phyloP scores from a whole-genome alignment of 306 rosid species.

The Sphenostylis stenocarpa region DNA sequence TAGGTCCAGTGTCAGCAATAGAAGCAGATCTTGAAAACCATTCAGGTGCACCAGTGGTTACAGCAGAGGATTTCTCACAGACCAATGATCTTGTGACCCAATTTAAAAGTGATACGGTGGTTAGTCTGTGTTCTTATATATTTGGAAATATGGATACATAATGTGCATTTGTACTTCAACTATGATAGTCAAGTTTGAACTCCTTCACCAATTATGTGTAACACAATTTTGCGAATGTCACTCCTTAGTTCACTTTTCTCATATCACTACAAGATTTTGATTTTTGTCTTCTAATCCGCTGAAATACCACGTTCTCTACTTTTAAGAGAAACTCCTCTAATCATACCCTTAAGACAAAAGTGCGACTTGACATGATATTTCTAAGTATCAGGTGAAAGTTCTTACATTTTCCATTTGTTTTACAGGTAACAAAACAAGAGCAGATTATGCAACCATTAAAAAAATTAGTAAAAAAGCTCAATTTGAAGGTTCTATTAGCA shows the following conservation, averaged over 20 bases:
- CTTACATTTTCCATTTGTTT: not conserved
- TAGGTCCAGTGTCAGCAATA: not conserved
- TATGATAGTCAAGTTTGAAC: not conserved
- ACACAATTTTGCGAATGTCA: not conserved
- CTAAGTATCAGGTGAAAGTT: not conserved
- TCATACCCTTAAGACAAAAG: too few species aligned
- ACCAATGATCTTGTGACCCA: not conserved
- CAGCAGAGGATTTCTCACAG: not conserved
- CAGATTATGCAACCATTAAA: not conserved
- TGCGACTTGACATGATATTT: too few species aligned
- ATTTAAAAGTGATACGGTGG: not conserved
- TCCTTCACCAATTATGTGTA: not conserved
- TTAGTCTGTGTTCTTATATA: not conserved
- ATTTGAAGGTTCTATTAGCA: constrained; percentile 33
- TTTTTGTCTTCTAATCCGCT: not conserved
- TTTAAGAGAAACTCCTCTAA: too few species aligned
- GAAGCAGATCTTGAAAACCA: constrained; percentile 24
- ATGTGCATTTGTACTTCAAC: not conserved
- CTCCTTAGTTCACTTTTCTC: not conserved
- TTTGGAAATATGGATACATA: not conserved
- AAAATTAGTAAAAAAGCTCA: constrained; percentile 8
- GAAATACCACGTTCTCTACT: not conserved
- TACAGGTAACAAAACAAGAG: constrained; percentile 21
- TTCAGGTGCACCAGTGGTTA: not conserved
- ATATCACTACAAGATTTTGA: not conserved